phyloP scores from a whole-genome alignment of 805 yeast species.

The Starmerella roubikii region DNA sequence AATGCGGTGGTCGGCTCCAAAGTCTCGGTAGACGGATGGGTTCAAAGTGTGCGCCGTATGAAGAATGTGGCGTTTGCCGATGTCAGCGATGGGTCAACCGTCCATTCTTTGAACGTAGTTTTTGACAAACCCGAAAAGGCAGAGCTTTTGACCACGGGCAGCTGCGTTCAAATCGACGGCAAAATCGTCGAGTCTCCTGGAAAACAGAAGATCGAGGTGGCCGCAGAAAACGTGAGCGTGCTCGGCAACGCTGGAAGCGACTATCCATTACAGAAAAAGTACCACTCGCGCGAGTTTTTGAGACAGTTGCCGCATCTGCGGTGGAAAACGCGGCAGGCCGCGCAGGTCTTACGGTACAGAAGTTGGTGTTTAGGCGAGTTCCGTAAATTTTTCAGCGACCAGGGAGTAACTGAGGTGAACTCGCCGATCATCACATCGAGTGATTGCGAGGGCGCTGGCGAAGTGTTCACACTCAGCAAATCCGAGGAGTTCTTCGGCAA shows the following conservation, averaged over 20 bases:
- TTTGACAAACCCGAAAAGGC: slow-evolving; percentile 24
- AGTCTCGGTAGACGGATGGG: slow-evolving; percentile 54
- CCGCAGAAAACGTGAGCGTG: slow-evolving; percentile 29
- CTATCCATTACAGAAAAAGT: slow-evolving; percentile 78
- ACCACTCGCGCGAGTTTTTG: slow-evolving; percentile 49
- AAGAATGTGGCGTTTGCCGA: slow-evolving; percentile 74
- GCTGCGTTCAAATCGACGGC: slow-evolving; percentile 34
- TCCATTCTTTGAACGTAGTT: slow-evolving; percentile 41
- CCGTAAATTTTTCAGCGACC: slow-evolving; percentile 38
- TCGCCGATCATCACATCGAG: slow-evolving; percentile 82
- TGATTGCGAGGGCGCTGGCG: slow-evolving; percentile 98
- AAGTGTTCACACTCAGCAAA: slow-evolving; percentile 49
- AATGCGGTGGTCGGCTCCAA: slow-evolving; percentile 18
- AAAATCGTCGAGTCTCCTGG: slow-evolving; percentile 36
- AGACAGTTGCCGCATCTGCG: slow-evolving; percentile 65
- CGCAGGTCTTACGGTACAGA: slow-evolving; percentile 58
- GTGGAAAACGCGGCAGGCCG: slow-evolving; percentile 54
- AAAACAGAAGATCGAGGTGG: slow-evolving; percentile 41
- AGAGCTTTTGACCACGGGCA: slow-evolving; percentile 31
- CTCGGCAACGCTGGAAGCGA: slow-evolving; percentile 48
- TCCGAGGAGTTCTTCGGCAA: slow-evolving; percentile 40
- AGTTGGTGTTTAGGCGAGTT: slow-evolving; percentile 48
- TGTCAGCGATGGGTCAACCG: slow-evolving; percentile 61
- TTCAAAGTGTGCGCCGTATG: slow-evolving; percentile 54
- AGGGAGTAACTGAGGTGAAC: slow-evolving; percentile 53